phyloP scores from a whole-genome alignment of 805 yeast species.

The Sugiyamaella americana region DNA sequence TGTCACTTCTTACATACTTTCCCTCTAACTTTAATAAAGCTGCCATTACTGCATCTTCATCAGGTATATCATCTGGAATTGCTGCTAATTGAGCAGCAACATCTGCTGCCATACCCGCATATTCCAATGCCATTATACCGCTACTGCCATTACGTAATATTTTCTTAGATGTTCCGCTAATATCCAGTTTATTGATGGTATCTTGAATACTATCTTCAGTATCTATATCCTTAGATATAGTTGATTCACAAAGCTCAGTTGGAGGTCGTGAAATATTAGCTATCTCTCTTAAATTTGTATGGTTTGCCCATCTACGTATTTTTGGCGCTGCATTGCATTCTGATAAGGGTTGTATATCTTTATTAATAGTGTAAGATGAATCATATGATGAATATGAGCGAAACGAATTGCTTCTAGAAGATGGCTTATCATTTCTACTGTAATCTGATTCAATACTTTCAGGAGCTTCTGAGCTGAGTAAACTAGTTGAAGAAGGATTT shows the following conservation, averaged over 20 bases:
- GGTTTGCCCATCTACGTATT: slow-evolving; percentile 7
- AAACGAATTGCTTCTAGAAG: slow-evolving; percentile 1
- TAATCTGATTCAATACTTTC: background rate
- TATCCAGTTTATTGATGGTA: too few relatives aligned
- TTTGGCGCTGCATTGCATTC: too few relatives aligned
- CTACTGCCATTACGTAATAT: too few relatives aligned
- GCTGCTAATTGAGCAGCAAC: slow-evolving; percentile 8
- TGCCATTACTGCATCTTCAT: slow-evolving; percentile 63
- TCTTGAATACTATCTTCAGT: too few relatives aligned
- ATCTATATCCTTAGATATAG: too few relatives aligned
- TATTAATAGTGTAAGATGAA: slow-evolving; percentile 25
- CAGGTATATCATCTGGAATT: slow-evolving; percentile 70
- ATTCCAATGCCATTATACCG: slow-evolving; percentile 65
- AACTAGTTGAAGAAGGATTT: slow-evolving; percentile 14
- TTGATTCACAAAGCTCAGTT: slow-evolving; percentile 1
- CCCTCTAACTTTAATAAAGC: slow-evolving; percentile 82
- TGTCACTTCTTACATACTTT: slow-evolving; percentile 29
- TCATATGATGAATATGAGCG: slow-evolving; percentile 22
- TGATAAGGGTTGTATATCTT: too few relatives aligned
- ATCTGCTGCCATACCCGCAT: slow-evolving; percentile 25
- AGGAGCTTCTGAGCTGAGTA: too few relatives aligned
- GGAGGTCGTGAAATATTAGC: slow-evolving; percentile 2
- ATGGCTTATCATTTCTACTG: background rate
- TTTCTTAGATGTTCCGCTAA: too few relatives aligned
- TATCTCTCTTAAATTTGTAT: slow-evolving; percentile 10